Conservation (phyloP, 106 monocot genomes). For the Dendrobium nobile region DNA sequence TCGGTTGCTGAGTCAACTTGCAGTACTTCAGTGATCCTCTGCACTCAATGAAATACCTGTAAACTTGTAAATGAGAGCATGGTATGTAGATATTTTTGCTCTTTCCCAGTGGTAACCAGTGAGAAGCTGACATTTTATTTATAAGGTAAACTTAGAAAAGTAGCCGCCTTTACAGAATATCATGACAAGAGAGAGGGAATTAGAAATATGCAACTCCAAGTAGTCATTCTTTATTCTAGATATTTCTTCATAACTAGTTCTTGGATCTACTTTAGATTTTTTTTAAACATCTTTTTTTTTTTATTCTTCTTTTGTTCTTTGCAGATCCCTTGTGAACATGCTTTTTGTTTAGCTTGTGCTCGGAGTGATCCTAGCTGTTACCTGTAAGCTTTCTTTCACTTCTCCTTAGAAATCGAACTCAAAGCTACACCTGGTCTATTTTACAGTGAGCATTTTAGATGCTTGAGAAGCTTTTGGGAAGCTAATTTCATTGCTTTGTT, state of each 20-base stretch:
- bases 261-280: background rate
- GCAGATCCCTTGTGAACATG: constrained; percentile 68
- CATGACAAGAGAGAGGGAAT: background rate
- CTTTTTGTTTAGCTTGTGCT: constrained; percentile 73
- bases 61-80: background rate
- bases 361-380: constrained; percentile 63
- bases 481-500: background rate
- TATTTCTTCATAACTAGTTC: background rate
- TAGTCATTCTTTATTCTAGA: background rate
- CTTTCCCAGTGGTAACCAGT: background rate
- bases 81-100: background rate
- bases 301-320: constrained; percentile 8
- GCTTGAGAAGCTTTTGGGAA: constrained; percentile 1
- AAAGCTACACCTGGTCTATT: background rate
- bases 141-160: background rate
- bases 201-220: background rate
- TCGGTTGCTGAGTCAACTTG: background rate
- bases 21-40: background rate
- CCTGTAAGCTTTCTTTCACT: constrained; percentile 42
- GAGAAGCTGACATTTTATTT: background rate
- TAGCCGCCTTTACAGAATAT: background rate
- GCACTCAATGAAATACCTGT: background rate
- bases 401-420: background rate
- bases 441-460: background rate
- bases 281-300: background rate